Percentiles rank a stretch among this genome's conserved stretches.
phyloP scores from a whole-genome alignment of 1,284 basidiomycete genomes.

The Rhodotorula sp. region DNA sequence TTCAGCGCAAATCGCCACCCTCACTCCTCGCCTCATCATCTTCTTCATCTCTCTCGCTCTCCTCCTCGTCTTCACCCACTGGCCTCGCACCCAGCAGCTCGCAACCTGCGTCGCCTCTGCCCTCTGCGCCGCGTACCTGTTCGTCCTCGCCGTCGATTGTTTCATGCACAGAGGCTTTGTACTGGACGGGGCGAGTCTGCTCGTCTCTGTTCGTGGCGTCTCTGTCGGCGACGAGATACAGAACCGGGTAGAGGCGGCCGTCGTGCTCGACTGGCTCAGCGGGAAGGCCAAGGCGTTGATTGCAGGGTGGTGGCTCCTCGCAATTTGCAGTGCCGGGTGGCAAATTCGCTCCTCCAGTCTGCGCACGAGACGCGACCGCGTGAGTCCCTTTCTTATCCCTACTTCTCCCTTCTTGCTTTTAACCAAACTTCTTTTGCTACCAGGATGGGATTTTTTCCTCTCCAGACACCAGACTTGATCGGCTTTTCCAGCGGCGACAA shows the following conservation, averaged over 20 bases:
- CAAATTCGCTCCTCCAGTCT: conserved; percentile 40
- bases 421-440: conserved; percentile 9
- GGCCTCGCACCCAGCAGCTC: neutral
- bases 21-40: conserved; percentile 16
- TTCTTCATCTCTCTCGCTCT: conserved; percentile 2
- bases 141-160: conserved; percentile 59
- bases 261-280: conserved; percentile 25
- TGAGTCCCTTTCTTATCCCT: conserved; percentile 32
- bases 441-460: too few relatives aligned
- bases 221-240: conserved; percentile 49
- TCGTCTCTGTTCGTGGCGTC: conserved; percentile 66
- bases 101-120: conserved; percentile 4
- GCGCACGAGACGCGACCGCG: conserved; percentile 43
- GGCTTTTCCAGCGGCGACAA: neutral
- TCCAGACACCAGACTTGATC: neutral
- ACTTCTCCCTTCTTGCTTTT: neutral
- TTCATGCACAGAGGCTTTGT: conserved; percentile 49
- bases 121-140: conserved; percentile 12
- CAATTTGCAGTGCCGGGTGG: conserved; percentile 15
- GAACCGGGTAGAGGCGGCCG: conserved; percentile 50
- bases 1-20: conserved; percentile 9
- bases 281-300: conserved; percentile 18
- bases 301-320: conserved; percentile 31
- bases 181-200: conserved; percentile 57
- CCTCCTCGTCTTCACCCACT: neutral